These are phyloP conservation scores for Gossypium rotundifolium DNA, from an alignment of 345 rosid species.

Conservation along the genomic window DNA sequence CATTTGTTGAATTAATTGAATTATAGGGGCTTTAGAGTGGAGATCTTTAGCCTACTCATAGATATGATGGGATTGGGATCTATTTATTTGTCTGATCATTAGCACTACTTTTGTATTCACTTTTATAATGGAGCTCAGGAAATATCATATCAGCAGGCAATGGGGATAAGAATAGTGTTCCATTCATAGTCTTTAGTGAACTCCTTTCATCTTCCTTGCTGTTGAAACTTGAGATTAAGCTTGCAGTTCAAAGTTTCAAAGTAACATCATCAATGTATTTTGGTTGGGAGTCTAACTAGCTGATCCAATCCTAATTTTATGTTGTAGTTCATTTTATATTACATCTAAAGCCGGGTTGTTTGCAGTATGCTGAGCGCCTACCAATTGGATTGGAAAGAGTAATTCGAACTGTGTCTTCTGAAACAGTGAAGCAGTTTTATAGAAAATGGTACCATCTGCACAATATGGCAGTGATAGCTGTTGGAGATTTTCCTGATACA, in stretches of 20 bases:
- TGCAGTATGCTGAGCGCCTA: conserved; percentile 91
- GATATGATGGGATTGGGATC: not conserved
- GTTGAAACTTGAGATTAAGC: not conserved
- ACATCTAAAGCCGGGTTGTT: not conserved
- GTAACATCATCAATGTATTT: not conserved
- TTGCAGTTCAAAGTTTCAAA: not conserved
- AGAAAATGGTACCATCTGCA: conserved; percentile 75
- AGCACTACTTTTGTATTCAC: not conserved
- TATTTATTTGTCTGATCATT: not conserved
- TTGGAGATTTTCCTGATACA: conserved; percentile 87
- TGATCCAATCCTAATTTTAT: not conserved
- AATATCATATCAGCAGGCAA: not conserved
- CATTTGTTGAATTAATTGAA: not conserved
- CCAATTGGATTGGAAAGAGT: conserved; percentile 93
- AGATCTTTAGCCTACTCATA: not conserved
- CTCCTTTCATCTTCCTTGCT: not conserved
- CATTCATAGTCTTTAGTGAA: not conserved
- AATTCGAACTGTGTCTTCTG: conserved; percentile 71
- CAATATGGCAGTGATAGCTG: conserved; percentile 89
- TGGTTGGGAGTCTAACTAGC: not conserved
- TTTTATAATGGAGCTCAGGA: not conserved
- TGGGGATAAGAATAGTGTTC: not conserved
- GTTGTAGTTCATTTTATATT: not conserved
- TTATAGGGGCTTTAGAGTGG: not conserved
- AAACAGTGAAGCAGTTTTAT: conserved; percentile 68